Evolutionary conservation across 345 rosid genomes (phyloP).

Genomic region (Iberis pinnata): DNA sequence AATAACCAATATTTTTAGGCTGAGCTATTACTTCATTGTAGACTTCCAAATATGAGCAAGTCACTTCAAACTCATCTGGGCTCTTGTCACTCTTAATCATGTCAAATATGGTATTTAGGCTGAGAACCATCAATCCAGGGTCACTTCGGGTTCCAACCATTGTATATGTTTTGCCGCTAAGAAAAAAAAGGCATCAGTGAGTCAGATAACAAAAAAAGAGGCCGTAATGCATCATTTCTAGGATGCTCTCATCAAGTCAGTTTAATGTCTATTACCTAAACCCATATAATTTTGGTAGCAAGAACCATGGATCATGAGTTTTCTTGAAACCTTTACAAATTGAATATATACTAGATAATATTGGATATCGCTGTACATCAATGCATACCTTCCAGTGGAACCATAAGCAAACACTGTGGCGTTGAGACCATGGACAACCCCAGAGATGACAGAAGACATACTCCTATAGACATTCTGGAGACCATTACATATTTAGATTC

Average conservation of each 20-base stretch:
- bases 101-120: constrained; percentile 76
- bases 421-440: constrained; percentile 88
- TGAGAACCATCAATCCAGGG: constrained; percentile 98
- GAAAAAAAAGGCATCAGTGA: background rate
- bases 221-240: constrained; percentile 4
- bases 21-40: constrained; percentile 66
- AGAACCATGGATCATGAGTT: background rate
- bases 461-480: constrained; percentile 66
- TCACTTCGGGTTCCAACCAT: constrained; percentile 86
- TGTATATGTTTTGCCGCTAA: constrained; percentile 90
- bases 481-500: constrained; percentile 17
- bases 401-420: constrained; percentile 96
- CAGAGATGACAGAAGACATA: constrained; percentile 61
- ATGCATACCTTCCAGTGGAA: constrained; percentile 86
- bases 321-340: background rate
- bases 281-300: background rate
- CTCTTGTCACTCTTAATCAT: constrained; percentile 57
- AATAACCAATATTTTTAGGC: constrained; percentile 2
- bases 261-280: background rate
- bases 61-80: constrained; percentile 70
- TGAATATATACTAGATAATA: background rate
- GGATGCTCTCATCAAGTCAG: constrained; percentile 11
- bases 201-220: constrained; percentile 11
- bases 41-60: constrained; percentile 93
- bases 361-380: background rate